These are phyloP conservation scores for Aspergillus hortae DNA, from an alignment of 2,329 filamentous ascomycete species.

Conservation along the genomic window DNA sequence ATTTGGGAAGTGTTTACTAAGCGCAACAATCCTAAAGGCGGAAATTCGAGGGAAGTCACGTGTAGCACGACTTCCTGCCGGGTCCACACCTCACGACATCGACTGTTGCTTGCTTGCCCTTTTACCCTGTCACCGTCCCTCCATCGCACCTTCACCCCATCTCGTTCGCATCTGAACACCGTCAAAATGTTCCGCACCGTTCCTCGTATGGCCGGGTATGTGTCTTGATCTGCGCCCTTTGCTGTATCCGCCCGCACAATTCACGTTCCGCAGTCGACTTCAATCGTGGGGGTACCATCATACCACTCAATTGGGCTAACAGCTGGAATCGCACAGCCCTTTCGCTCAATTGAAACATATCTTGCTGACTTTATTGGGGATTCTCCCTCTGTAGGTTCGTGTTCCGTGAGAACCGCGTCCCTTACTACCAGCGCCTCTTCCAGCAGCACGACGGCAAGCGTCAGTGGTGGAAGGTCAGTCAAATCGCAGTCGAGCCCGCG, in stretches of 20 bases:
- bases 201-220: slow-evolving; percentile 43
- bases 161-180: slow-evolving; percentile 23
- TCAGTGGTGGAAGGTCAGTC: slow-evolving; percentile 65
- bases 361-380: slow-evolving; percentile 17
- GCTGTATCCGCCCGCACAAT: slow-evolving; percentile 1
- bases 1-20: slow-evolving; percentile 19
- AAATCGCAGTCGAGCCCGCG: neutral
- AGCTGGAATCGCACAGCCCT: neutral
- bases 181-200: slow-evolving; percentile 42
- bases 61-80: slow-evolving; percentile 18
- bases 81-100: slow-evolving; percentile 28
- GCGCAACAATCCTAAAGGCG: slow-evolving; percentile 22
- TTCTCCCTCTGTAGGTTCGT: slow-evolving; percentile 42
- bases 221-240: slow-evolving; percentile 9
- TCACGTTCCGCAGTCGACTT: slow-evolving; percentile 13
- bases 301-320: neutral
- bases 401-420: slow-evolving; percentile 65
- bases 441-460: slow-evolving; percentile 64
- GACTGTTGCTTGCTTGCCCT: slow-evolving; percentile 17
- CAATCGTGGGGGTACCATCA: slow-evolving; percentile 8
- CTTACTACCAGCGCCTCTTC: slow-evolving; percentile 64
- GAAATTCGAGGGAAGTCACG: slow-evolving; percentile 30
- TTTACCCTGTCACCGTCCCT: slow-evolving; percentile 24
- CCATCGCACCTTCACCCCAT: slow-evolving; percentile 20
- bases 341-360: neutral